These are phyloP conservation scores for Mucor saturninus DNA, from an alignment of 371 early-diverging fungal genomes.

Conservation along the genomic window DNA sequence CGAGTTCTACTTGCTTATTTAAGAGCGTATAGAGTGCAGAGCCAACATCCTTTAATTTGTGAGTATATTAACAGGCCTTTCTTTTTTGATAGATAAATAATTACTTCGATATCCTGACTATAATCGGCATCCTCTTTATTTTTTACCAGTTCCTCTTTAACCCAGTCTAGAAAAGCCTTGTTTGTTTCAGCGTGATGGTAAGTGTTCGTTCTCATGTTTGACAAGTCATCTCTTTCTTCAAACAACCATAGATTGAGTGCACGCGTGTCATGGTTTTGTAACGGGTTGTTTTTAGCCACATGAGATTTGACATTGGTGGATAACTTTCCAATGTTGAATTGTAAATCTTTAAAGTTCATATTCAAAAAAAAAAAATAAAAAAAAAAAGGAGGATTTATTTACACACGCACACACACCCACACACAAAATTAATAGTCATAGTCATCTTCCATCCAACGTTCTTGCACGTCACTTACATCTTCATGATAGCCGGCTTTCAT, in stretches of 20 bases:
- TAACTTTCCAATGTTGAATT: slow-evolving; percentile 38
- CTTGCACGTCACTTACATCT: slow-evolving; percentile 69
- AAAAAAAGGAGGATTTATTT: slow-evolving; percentile 2
- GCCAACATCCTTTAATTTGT: slow-evolving; percentile 36
- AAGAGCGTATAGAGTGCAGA: slow-evolving; percentile 31
- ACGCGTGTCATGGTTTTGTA: slow-evolving; percentile 44
- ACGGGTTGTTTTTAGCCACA: slow-evolving; percentile 44
- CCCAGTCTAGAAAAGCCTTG: slow-evolving; percentile 37
- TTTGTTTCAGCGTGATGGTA: slow-evolving; percentile 45
- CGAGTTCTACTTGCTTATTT: slow-evolving; percentile 41
- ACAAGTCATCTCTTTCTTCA: slow-evolving; percentile 43
- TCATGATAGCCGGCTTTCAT: slow-evolving; percentile 58
- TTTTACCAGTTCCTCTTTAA: slow-evolving; percentile 27
- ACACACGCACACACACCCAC: slow-evolving; percentile 3
- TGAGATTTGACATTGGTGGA: slow-evolving; percentile 41
- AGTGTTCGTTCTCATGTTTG: slow-evolving; percentile 30
- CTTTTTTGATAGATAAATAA: not conserved
- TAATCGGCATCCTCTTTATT: slow-evolving; percentile 21
- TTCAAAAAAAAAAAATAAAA: slow-evolving; percentile 7
- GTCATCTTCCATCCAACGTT: slow-evolving; percentile 56
- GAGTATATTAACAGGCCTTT: not conserved
- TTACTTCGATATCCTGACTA: slow-evolving; percentile 16
- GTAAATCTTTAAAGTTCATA: slow-evolving; percentile 48
- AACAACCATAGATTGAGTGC: slow-evolving; percentile 48
- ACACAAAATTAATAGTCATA: slow-evolving; percentile 2